Evolutionary conservation across 371 early-diverging fungal genomes (phyloP).

Genomic region (Cokeromyces recurvatus): DNA sequence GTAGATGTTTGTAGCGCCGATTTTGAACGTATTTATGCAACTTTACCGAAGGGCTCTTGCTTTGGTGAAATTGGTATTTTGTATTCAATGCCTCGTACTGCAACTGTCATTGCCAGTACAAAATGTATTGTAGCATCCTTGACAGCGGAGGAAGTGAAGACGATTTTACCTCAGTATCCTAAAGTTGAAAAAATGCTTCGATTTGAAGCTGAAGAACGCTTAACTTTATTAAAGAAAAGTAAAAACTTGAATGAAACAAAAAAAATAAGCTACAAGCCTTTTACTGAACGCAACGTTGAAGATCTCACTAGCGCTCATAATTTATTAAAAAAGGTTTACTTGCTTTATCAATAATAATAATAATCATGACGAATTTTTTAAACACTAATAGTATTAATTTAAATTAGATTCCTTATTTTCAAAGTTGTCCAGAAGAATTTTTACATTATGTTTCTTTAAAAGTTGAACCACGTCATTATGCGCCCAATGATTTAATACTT

Average conservation of each 20-base stretch:
- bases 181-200: conserved; percentile 51
- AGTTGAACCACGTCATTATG: conserved; percentile 48
- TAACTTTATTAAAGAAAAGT: conserved; percentile 32
- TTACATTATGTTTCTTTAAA: conserved; percentile 47
- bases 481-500: conserved; percentile 43
- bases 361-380: not conserved
- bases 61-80: conserved; percentile 84
- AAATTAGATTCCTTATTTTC: conserved; percentile 47
- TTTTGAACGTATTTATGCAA: conserved; percentile 72
- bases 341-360: not conserved
- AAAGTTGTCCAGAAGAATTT: conserved; percentile 48
- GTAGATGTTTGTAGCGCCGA: conserved; percentile 78
- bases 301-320: conserved; percentile 23
- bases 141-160: conserved; percentile 52
- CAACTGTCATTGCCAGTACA: conserved; percentile 72
- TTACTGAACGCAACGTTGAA: conserved; percentile 20
- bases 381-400: not conserved
- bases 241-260: conserved; percentile 3
- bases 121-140: conserved; percentile 66
- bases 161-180: conserved; percentile 48
- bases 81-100: conserved; percentile 75
- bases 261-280: conserved; percentile 11
- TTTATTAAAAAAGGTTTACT: conserved; percentile 28
- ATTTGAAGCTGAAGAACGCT: conserved; percentile 57
- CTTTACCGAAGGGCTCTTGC: conserved; percentile 64